Base-by-base conservation (phyloP, 441 rosid species). In the Euphorbia schlechtendalii region DNA sequence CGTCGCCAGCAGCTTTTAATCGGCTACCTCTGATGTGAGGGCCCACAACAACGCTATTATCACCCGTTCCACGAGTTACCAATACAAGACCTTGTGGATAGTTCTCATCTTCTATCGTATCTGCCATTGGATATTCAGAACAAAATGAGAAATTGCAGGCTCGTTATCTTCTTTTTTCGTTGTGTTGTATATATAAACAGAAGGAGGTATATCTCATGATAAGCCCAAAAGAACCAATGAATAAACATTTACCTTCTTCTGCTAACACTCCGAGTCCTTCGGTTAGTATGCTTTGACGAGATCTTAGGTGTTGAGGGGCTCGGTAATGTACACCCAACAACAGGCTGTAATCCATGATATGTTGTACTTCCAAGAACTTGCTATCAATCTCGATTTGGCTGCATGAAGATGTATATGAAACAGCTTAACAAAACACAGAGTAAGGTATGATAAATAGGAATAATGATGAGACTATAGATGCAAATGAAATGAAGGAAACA, bases 321-420 rank as follows among this genome's bases (percentile, higher is more conserved):
- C 99, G 88, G 71, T 87, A 93, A 82, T 91, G 99, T 56, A 94
- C 99, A 68, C 99, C 99, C 25, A 94, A 78, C 75, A 94, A 78
- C 78, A 94, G 99, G 80, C 99, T 94, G 70, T 94, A 94, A 80
- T 94, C 99, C 99, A 94, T 94, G 62, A 94, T 94, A 72, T 74
- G 82, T 72, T 91, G 89, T 30, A 71, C 82, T 84, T 91, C 96
- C 80, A 94, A 72, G 81, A 89, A 91, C 73, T 86, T 83, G 70
- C 96, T 85, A 70, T 94, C 99, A 22, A 69, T 86, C 83, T 87
- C 88, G 64, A 91, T 89, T 81, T 94, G 99, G 76, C 99, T 90
- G 82, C 68, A 73, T 46, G 69, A 21, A 63, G 36, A 71, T 32
- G 7, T 15, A 30, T 58, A 55, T 46, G 25, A 1, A 63, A 55